Conservation (phyloP, 345 rosid genomes). For the Noccaea bulbosa region DNA sequence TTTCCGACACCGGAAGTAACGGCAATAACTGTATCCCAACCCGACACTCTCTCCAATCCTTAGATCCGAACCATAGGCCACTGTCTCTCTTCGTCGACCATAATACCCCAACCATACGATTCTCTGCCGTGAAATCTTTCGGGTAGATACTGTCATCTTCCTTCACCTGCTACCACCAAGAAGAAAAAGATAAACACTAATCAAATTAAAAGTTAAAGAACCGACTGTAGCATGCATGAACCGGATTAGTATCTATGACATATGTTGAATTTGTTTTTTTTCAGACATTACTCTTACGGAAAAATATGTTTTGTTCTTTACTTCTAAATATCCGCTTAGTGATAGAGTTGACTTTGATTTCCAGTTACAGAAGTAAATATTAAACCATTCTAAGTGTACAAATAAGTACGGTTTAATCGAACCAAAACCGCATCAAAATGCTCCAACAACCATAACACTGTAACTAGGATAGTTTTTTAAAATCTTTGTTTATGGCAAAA, state of each 20-base stretch:
- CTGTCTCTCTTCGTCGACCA: slow-evolving; percentile 95
- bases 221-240: neutral
- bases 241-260: neutral
- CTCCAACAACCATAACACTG: no score
- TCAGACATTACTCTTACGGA: no score
- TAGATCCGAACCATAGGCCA: slow-evolving; percentile 85
- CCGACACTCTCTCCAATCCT: slow-evolving; percentile 76
- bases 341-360: no score
- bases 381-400: no score
- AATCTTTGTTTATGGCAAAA: no score
- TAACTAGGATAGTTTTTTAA: no score
- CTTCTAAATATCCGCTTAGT: neutral
- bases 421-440: slow-evolving; percentile 2
- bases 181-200: neutral
- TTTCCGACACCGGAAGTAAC: slow-evolving; percentile 64
- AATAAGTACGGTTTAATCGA: neutral
- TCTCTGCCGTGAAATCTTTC: slow-evolving; percentile 65
- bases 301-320: neutral
- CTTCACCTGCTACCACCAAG: slow-evolving; percentile 68
- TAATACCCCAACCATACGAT: slow-evolving; percentile 76
- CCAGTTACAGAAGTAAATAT: no score
- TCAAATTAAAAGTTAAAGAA: neutral
- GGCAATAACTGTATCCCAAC: slow-evolving; percentile 88
- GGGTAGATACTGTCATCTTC: slow-evolving; percentile 57
- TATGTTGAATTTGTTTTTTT: neutral